Conservation (phyloP, 768 basidiomycete species). For the Galerina sulciceps region DNA sequence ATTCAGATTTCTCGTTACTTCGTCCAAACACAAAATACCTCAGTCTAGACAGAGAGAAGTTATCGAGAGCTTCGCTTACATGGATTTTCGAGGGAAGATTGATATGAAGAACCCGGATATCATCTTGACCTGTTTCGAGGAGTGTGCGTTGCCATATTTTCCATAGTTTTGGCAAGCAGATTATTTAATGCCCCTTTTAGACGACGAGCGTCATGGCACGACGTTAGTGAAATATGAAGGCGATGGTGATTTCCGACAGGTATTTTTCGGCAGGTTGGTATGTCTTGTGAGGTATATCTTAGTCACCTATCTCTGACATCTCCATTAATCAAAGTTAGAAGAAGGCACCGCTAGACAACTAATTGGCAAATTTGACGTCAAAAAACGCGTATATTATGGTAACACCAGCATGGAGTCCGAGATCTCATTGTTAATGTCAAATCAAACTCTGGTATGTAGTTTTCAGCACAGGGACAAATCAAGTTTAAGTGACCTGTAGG, state of each 20-base stretch:
- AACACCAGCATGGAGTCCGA: slow-evolving; percentile 99
- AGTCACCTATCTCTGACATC: background rate
- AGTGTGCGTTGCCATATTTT: slow-evolving; percentile 60
- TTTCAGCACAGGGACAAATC: background rate
- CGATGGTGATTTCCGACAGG: slow-evolving; percentile 69
- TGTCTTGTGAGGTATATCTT: slow-evolving; percentile 28
- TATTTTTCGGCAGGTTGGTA: slow-evolving; percentile 90
- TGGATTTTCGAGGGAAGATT: slow-evolving; percentile 82
- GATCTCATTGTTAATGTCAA: slow-evolving; percentile 94
- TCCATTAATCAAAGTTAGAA: slow-evolving; percentile 40
- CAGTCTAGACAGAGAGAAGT: slow-evolving; percentile 65
- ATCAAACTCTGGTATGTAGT: slow-evolving; percentile 79
- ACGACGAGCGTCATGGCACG: slow-evolving; percentile 51
- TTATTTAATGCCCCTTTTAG: slow-evolving; percentile 26
- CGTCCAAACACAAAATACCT: slow-evolving; percentile 76
- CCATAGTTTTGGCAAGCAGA: background rate
- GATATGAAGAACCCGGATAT: slow-evolving; percentile 82
- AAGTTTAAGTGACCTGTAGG: slow-evolving; percentile 43
- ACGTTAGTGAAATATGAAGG: slow-evolving; percentile 56
- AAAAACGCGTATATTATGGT: slow-evolving; percentile 88
- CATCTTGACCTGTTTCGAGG: slow-evolving; percentile 78
- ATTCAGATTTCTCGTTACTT: slow-evolving; percentile 81
- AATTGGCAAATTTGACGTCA: slow-evolving; percentile 79
- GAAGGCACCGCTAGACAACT: slow-evolving; percentile 73
- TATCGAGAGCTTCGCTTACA: slow-evolving; percentile 83